These are phyloP conservation scores for Eucalyptus cloeziana DNA, from an alignment of 345 rosid genomes.

Conservation along the genomic window DNA sequence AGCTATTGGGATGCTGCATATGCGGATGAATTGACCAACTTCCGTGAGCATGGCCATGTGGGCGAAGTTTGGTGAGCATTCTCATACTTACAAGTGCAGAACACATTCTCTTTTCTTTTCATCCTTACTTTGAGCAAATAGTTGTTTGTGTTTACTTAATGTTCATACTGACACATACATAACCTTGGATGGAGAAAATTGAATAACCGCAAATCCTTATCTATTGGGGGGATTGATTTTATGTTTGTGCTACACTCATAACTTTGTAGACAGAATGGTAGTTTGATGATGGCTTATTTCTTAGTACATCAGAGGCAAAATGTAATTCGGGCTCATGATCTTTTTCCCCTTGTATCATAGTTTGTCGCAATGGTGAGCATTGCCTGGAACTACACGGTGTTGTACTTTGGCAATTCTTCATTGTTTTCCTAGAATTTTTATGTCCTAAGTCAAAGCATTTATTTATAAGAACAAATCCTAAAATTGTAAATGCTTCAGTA, in stretches of 20 bases:
- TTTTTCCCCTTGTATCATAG: background rate
- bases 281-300: background rate
- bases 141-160: background rate
- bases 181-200: background rate
- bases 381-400: background rate
- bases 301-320: background rate
- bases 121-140: background rate
- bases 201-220: background rate
- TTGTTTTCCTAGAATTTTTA: background rate
- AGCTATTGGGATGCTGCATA: slow-evolving; percentile 96
- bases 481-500: background rate
- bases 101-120: background rate
- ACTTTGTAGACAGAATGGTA: background rate
- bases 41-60: slow-evolving; percentile 80
- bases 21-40: slow-evolving; percentile 79
- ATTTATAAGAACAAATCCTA: background rate
- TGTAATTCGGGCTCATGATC: background rate
- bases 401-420: background rate
- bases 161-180: background rate
- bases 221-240: background rate
- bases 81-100: background rate
- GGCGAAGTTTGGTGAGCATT: slow-evolving; percentile 87
- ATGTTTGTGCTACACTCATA: background rate
- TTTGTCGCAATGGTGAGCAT: background rate
- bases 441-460: background rate